Percentiles rank a stretch among this genome's conserved stretches.
phyloP scores from a whole-genome alignment of 75 land plant species.

The Cupressus sempervirens region DNA sequence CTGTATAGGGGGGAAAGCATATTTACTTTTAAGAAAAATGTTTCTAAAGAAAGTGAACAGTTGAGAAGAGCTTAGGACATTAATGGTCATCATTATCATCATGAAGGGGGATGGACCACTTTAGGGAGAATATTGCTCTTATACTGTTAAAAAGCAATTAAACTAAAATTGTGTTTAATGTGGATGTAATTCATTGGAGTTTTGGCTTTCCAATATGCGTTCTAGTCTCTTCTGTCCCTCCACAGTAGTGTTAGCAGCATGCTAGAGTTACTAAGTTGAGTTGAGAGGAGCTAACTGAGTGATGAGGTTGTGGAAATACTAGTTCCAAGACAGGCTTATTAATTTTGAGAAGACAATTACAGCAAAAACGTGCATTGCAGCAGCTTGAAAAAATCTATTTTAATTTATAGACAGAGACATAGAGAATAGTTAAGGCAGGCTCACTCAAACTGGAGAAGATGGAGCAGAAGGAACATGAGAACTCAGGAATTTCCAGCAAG shows the following conservation, averaged over 20 bases:
- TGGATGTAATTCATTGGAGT: background rate
- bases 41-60: background rate
- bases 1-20: background rate
- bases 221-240: background rate
- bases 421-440: background rate
- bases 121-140: background rate
- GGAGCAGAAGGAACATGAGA: background rate
- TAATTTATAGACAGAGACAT: background rate
- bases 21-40: background rate
- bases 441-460: background rate
- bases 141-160: background rate
- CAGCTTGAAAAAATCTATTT: background rate
- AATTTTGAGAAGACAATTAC: background rate
- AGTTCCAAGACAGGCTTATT: background rate
- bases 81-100: too few species aligned
- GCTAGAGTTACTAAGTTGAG: background rate
- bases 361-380: background rate
- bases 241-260: background rate
- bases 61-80: background rate
- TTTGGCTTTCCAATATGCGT: background rate
- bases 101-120: background rate
- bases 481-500: background rate
- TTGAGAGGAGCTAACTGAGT: background rate
- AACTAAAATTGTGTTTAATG: background rate
- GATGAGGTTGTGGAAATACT: background rate